These are phyloP conservation scores for Carnegiea gigantea DNA, from an alignment of 179 eudicot species.

Conservation along the genomic window DNA sequence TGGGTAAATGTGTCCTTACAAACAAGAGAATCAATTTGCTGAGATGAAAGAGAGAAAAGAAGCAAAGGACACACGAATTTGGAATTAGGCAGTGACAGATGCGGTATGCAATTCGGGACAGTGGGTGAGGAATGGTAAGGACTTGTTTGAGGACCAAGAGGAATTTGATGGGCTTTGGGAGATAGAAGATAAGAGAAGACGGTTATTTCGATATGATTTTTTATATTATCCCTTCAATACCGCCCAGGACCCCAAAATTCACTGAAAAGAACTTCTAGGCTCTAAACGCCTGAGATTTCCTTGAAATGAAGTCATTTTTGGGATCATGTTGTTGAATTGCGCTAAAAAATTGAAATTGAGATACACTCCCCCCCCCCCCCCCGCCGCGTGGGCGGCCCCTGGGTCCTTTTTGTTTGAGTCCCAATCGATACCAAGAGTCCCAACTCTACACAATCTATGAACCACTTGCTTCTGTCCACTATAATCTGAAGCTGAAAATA, in stretches of 20 bases:
- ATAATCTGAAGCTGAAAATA: background rate
- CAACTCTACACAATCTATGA: background rate
- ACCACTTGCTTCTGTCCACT: background rate
- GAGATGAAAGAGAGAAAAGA: no score
- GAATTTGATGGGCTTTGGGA: background rate
- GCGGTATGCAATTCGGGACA: no score
- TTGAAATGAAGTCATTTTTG: background rate
- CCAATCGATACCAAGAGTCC: background rate
- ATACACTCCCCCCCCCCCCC: no score
- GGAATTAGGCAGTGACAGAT: no score
- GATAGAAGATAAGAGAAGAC: background rate
- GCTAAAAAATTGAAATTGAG: no score
- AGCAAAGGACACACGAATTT: no score
- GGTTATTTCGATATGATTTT: background rate
- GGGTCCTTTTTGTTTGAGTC: background rate
- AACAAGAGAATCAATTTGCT: no score
- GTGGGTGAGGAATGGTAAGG: no score
- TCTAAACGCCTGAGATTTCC: background rate
- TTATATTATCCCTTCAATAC: background rate
- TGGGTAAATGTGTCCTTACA: no score
- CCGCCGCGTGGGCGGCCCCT: no score
- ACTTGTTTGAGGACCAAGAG: background rate
- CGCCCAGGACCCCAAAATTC: background rate
- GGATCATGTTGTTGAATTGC: background rate
- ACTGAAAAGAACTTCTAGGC: background rate